Evolutionary conservation across 371 early-diverging fungal genomes (phyloP).

Genomic region (Mortierella sp.): DNA sequence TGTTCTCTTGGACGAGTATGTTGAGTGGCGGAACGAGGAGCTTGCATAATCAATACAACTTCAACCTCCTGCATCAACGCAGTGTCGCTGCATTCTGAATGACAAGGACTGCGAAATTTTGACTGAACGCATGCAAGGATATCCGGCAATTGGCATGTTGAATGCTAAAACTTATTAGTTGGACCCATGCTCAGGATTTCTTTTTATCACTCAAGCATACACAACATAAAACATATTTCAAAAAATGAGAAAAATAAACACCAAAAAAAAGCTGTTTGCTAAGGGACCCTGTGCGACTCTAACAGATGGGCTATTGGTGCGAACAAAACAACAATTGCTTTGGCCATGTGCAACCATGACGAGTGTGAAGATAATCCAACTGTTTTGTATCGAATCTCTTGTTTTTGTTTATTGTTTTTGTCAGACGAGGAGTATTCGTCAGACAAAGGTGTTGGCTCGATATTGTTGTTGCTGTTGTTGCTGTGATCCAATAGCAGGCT

Average conservation of each 20-base stretch:
- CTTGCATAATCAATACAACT: slow-evolving; percentile 14
- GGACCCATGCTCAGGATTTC: not conserved
- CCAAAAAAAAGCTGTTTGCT: not conserved
- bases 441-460: too few species aligned
- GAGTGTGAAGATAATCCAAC: too few species aligned
- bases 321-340: too few species aligned
- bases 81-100: not conserved
- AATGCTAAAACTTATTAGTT: not conserved
- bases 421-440: too few species aligned
- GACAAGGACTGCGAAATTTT: not conserved
- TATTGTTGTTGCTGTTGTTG: too few species aligned
- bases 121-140: not conserved
- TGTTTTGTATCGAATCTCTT: too few species aligned
- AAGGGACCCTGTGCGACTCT: not conserved
- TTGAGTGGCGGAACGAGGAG: slow-evolving; percentile 67
- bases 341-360: too few species aligned
- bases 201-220: not conserved
- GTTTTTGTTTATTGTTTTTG: too few species aligned
- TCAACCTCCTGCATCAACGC: not conserved
- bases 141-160: not conserved
- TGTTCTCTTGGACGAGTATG: slow-evolving; percentile 77
- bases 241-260: not conserved
- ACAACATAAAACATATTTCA: not conserved
- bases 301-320: too few species aligned
- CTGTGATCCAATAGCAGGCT: slow-evolving; percentile 17